phyloP scores from a whole-genome alignment of 2,329 filamentous ascomycete genomes.

The Aspergillus calidoustus region DNA sequence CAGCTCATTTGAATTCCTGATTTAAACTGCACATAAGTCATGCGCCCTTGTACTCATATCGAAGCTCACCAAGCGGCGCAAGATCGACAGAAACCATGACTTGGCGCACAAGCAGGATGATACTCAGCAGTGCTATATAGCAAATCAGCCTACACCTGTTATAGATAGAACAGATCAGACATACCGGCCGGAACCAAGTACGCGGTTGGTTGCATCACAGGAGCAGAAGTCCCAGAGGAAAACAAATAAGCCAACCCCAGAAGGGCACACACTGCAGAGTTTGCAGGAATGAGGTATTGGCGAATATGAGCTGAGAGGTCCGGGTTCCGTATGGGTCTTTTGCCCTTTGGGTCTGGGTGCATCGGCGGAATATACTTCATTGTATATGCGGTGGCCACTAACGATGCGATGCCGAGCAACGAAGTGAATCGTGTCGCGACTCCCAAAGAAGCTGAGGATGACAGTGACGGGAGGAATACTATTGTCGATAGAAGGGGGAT shows the following conservation, averaged over 20 bases:
- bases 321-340: slow-evolving; percentile 31
- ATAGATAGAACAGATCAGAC: slow-evolving; percentile 19
- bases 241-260: slow-evolving; percentile 36
- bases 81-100: slow-evolving; percentile 47
- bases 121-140: slow-evolving; percentile 40
- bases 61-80: slow-evolving; percentile 42
- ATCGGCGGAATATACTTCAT: slow-evolving; percentile 39
- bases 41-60: slow-evolving; percentile 49
- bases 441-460: slow-evolving; percentile 31
- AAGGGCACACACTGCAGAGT: slow-evolving; percentile 35
- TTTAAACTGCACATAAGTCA: too few relatives aligned
- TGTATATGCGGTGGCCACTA: slow-evolving; percentile 43
- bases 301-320: slow-evolving; percentile 27
- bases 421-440: slow-evolving; percentile 32
- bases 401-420: slow-evolving; percentile 40
- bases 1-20: too few relatives aligned
- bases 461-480: slow-evolving; percentile 36
- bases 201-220: slow-evolving; percentile 30
- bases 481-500: slow-evolving; percentile 40
- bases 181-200: slow-evolving; percentile 46
- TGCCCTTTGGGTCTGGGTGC: slow-evolving; percentile 34
- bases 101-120: slow-evolving; percentile 37
- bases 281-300: slow-evolving; percentile 32
- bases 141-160: slow-evolving; percentile 28
- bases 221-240: slow-evolving; percentile 20